These are phyloP conservation scores for Strobilomyces dryophilus DNA, from an alignment of 768 basidiomycete species.

Conservation along the genomic window DNA sequence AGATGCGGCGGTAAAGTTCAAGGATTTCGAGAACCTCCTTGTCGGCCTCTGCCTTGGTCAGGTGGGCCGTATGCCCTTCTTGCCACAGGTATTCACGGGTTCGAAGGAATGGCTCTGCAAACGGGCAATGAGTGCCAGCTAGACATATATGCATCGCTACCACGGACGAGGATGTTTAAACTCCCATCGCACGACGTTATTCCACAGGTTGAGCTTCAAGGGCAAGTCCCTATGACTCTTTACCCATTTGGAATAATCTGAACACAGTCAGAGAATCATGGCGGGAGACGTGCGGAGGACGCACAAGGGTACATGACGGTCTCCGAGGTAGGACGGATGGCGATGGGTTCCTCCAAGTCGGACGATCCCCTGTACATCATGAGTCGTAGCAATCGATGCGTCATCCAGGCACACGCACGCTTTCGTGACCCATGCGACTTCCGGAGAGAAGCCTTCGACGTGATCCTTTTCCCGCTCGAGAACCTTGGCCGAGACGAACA, in stretches of 20 bases:
- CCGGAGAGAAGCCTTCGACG: slow-evolving; percentile 98
- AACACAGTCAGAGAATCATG: not conserved
- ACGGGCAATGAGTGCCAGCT: slow-evolving; percentile 18
- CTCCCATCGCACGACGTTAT: slow-evolving; percentile 98
- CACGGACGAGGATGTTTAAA: slow-evolving; percentile 94
- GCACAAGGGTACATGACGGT: slow-evolving; percentile 99
- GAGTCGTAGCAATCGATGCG: not conserved
- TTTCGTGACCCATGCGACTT: slow-evolving; percentile 99
- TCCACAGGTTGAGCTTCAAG: slow-evolving; percentile 98
- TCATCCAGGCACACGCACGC: slow-evolving; percentile 56
- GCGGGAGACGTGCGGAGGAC: slow-evolving; percentile 23
- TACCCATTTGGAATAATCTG: slow-evolving; percentile 99
- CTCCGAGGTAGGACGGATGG: slow-evolving; percentile 97
- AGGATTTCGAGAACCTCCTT: slow-evolving; percentile 90
- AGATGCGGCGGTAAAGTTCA: slow-evolving; percentile 92
- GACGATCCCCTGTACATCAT: slow-evolving; percentile 64
- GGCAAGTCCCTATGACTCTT: slow-evolving; percentile 96
- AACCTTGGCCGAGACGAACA: slow-evolving; percentile 92
- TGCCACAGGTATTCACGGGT: slow-evolving; percentile 99
- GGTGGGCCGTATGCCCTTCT: slow-evolving; percentile 95
- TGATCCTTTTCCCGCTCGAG: slow-evolving; percentile 98
- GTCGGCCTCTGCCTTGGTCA: slow-evolving; percentile 88
- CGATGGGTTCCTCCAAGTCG: slow-evolving; percentile 95
- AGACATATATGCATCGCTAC: slow-evolving; percentile 4
- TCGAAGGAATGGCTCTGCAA: slow-evolving; percentile 90